A percentile compares a stretch with the other conserved stretches of the same genome.
These are phyloP conservation scores for Gyrodon lividus DNA, from an alignment of 768 basidiomycete species.

Conservation along the genomic window DNA sequence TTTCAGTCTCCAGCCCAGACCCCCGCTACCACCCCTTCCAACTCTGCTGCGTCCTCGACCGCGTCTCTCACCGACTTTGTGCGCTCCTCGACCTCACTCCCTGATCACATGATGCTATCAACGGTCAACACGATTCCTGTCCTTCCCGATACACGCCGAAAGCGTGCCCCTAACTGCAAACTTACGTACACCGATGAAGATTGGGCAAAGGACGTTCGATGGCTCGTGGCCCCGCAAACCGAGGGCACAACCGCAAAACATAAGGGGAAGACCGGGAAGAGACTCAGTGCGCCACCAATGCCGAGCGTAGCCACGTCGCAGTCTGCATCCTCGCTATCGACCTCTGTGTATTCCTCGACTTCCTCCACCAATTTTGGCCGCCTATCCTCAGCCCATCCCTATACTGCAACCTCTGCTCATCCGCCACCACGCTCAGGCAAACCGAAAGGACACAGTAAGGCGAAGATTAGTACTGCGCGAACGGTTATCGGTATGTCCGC, in stretches of 20 bases:
- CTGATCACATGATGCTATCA: slow-evolving; percentile 22
- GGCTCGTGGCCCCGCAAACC: slow-evolving; percentile 47
- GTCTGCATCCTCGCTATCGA: slow-evolving; percentile 21
- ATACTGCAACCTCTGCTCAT: slow-evolving; percentile 11
- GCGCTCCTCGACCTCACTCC: slow-evolving; percentile 29
- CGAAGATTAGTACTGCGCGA: slow-evolving; percentile 36
- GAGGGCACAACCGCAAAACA: slow-evolving; percentile 10
- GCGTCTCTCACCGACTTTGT: slow-evolving; percentile 35
- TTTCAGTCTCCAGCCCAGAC: slow-evolving; percentile 13
- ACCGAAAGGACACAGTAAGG: slow-evolving; percentile 24
- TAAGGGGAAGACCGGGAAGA: slow-evolving; percentile 20
- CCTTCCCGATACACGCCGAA: slow-evolving; percentile 7
- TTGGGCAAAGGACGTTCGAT: slow-evolving; percentile 69
- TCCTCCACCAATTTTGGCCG: background rate
- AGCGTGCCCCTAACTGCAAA: slow-evolving; percentile 22
- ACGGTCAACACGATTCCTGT: slow-evolving; percentile 21
- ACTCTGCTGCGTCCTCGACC: slow-evolving; percentile 31
- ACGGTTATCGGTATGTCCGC: slow-evolving; percentile 54
- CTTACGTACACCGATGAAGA: slow-evolving; percentile 51
- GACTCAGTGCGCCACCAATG: slow-evolving; percentile 18
- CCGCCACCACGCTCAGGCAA: slow-evolving; percentile 25
- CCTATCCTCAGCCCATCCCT: background rate
- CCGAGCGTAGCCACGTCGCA: slow-evolving; percentile 14
- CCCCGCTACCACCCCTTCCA: slow-evolving; percentile 22
- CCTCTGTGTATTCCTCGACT: slow-evolving; percentile 6